A percentile compares a stretch with the other conserved stretches of the same genome.
Conservation (phyloP, 2,329 filamentous ascomycete genomes). For the Coniella vitis region DNA sequence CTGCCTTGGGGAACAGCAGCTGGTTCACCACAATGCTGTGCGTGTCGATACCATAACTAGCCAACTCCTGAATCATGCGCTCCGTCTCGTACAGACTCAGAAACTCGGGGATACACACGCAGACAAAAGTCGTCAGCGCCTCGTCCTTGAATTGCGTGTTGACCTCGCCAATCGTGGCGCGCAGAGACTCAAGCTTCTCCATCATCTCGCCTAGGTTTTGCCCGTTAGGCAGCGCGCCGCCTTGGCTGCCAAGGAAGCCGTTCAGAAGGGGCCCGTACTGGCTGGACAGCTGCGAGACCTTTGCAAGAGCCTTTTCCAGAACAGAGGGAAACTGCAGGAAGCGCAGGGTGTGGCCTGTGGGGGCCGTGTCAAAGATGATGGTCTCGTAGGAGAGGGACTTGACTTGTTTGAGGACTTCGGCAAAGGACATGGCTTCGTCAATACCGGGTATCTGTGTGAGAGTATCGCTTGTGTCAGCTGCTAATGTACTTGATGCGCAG, state of each 20-base stretch:
- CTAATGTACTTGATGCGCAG: neutral
- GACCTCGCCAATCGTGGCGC: slow-evolving; percentile 89
- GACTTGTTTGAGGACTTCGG: slow-evolving; percentile 98
- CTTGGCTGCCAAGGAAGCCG: slow-evolving; percentile 74
- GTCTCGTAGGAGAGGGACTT: slow-evolving; percentile 98
- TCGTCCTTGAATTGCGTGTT: slow-evolving; percentile 98
- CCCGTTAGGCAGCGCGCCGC: slow-evolving; percentile 74
- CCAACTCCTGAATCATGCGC: slow-evolving; percentile 97
- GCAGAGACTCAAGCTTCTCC: slow-evolving; percentile 87
- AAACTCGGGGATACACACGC: slow-evolving; percentile 97
- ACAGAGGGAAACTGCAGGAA: slow-evolving; percentile 98
- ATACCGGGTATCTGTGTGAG: slow-evolving; percentile 74
- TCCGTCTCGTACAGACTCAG: slow-evolving; percentile 96
- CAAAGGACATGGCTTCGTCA: slow-evolving; percentile 99
- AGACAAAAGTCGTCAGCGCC: slow-evolving; percentile 92
- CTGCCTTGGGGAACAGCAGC: slow-evolving; percentile 82
- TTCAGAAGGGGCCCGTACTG: slow-evolving; percentile 97
- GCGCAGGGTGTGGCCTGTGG: slow-evolving; percentile 93
- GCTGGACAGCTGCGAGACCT: slow-evolving; percentile 85
- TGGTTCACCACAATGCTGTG: slow-evolving; percentile 98
- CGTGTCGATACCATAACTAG: slow-evolving; percentile 89
- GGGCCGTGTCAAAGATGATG: slow-evolving; percentile 98
- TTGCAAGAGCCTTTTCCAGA: slow-evolving; percentile 96
- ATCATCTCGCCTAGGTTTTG: slow-evolving; percentile 88
- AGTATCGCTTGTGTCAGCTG: slow-evolving; percentile 29